Conservation (phyloP, 139 green algal genomes). For the Micromonas pusilla region DNA sequence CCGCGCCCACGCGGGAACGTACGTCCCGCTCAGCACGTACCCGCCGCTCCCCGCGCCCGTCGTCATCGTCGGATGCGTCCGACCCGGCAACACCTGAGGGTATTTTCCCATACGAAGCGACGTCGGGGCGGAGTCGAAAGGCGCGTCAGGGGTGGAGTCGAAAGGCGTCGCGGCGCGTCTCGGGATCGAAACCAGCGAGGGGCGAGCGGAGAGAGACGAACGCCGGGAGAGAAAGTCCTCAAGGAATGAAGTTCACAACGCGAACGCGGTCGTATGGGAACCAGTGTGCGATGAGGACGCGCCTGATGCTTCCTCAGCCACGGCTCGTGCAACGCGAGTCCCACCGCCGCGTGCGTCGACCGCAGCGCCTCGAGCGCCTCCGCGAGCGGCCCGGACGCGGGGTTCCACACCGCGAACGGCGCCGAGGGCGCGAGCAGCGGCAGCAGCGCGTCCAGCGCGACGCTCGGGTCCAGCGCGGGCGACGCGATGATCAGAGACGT, state of each 20-base stretch:
- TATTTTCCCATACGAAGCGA: no score
- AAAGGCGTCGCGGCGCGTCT: no score
- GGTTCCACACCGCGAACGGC: constrained; percentile 38
- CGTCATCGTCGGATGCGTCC: constrained; percentile 20
- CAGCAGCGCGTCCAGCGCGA: constrained; percentile 15
- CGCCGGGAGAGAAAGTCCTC: no score
- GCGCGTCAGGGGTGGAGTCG: no score
- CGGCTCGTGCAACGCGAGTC: constrained; percentile 34
- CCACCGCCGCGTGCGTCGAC: constrained; percentile 18
- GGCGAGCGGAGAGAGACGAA: no score
- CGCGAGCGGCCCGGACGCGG: constrained; percentile 35
- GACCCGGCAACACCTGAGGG: constrained; percentile 24
- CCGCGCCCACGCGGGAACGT: no score
- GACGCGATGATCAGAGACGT: constrained; percentile 38
- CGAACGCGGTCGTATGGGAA: no score
- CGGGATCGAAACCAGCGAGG: no score
- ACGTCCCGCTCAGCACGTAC: constrained; percentile 3
- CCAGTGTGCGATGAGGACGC: no score
- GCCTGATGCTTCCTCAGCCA: constrained; percentile 43
- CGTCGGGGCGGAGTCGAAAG: no score
- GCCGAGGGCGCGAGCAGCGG: constrained; percentile 32
- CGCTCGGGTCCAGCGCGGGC: constrained; percentile 26
- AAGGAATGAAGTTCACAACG: no score
- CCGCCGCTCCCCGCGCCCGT: constrained; percentile 1
- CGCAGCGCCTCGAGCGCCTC: constrained; percentile 38